Conservation (phyloP, 345 rosid genomes). For the Zanthoxylum bungeanum region DNA sequence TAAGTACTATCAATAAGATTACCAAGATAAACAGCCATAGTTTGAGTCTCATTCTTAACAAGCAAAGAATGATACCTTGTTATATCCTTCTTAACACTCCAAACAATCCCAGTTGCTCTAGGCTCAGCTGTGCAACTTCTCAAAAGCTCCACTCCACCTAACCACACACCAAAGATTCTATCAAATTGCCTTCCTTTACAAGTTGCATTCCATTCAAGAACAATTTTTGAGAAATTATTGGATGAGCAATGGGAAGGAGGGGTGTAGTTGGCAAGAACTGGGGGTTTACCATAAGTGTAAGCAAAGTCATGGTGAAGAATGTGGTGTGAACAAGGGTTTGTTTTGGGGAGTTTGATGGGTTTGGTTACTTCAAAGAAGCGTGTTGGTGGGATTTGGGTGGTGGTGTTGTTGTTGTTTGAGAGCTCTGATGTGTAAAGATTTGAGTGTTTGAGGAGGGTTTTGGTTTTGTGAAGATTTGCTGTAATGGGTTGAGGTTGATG, state of each 20-base stretch:
- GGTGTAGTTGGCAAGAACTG: constrained; percentile 62
- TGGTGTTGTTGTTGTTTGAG: constrained; percentile 9
- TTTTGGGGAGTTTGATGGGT: constrained; percentile 42
- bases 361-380: constrained; percentile 75
- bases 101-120: constrained; percentile 54
- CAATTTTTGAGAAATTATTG: constrained; percentile 56
- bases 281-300: constrained; percentile 63
- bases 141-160: constrained; percentile 84
- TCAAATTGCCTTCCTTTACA: constrained; percentile 78
- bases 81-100: constrained; percentile 79
- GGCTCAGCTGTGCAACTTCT: constrained; percentile 98
- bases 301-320: constrained; percentile 73
- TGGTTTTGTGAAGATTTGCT: constrained; percentile 43
- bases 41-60: constrained; percentile 47
- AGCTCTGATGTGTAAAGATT: constrained; percentile 16
- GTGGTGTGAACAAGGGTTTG: constrained; percentile 47
- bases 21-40: constrained; percentile 64
- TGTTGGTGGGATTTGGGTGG: constrained; percentile 37
- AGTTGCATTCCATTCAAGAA: constrained; percentile 79
- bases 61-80: constrained; percentile 78
- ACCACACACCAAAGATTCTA: constrained; percentile 87
- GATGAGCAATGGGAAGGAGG: constrained; percentile 59
- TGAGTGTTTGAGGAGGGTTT: constrained; percentile 29
- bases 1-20: constrained; percentile 59
- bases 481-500: constrained; percentile 19